phyloP scores from a whole-genome alignment of 1,139 yeast genomes.

The Geotrichum carabidarum region DNA sequence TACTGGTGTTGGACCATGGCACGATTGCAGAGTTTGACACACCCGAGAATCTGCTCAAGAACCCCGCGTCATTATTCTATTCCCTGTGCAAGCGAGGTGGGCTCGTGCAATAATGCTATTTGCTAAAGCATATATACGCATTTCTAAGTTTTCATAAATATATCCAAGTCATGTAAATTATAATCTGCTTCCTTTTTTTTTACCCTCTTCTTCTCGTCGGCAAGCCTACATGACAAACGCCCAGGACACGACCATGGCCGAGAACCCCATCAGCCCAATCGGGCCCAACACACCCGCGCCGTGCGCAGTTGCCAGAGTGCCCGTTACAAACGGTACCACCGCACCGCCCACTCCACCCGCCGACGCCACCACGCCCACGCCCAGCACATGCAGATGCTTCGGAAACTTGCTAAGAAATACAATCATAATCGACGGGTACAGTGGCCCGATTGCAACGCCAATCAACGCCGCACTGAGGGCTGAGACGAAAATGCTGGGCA shows the following conservation, averaged over 20 bases:
- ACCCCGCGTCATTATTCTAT: constrained; percentile 48
- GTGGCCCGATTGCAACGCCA: constrained; percentile 73
- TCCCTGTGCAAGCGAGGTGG: constrained; percentile 66
- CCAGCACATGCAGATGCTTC: constrained; percentile 54
- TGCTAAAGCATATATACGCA: no score
- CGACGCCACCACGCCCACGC: constrained; percentile 72
- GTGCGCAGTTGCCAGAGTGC: constrained; percentile 30
- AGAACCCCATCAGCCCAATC: constrained; percentile 27
- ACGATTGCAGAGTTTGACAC: constrained; percentile 63
- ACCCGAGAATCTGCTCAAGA: constrained; percentile 48
- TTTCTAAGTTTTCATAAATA: background rate
- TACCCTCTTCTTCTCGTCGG: background rate
- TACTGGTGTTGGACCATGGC: constrained; percentile 66
- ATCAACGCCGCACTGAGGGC: constrained; percentile 46
- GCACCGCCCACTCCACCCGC: constrained; percentile 82
- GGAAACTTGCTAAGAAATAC: constrained; percentile 63
- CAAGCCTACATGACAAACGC: constrained; percentile 15
- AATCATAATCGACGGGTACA: constrained; percentile 71
- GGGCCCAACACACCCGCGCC: constrained; percentile 35
- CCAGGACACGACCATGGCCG: constrained; percentile 31
- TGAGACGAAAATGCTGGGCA: constrained; percentile 29
- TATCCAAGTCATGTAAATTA: background rate
- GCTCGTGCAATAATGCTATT: constrained; percentile 20
- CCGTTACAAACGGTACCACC: constrained; percentile 33
- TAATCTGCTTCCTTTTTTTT: background rate